Percentiles rank a stretch among this genome's conserved stretches.
Conservation (phyloP, 2,329 filamentous ascomycete genomes). For the Orbilia blumenaviensis region DNA sequence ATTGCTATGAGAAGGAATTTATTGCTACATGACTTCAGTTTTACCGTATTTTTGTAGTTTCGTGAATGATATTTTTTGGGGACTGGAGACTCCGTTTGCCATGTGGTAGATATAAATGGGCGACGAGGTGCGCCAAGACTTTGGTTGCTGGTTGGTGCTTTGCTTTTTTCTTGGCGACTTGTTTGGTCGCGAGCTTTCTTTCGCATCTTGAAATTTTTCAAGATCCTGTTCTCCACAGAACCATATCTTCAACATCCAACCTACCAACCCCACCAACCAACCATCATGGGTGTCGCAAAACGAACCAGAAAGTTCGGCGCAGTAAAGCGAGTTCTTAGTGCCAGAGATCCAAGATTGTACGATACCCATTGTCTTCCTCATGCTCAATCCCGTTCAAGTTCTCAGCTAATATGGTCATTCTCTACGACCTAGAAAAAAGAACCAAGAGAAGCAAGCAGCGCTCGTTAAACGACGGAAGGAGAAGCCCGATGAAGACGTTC, state of each 20-base stretch:
- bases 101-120: background rate
- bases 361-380: background rate
- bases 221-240: conserved; percentile 5
- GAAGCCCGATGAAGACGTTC: conserved; percentile 72
- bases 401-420: conserved; percentile 9
- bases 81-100: too few relatives aligned
- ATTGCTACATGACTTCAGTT: background rate
- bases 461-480: conserved; percentile 68
- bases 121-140: background rate
- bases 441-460: conserved; percentile 73
- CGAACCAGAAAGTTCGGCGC: conserved; percentile 89
- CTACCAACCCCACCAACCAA: background rate
- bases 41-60: background rate
- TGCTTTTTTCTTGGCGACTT: conserved; percentile 10
- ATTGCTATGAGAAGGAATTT: conserved; percentile 4
- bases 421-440: conserved; percentile 70
- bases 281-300: conserved; percentile 83
- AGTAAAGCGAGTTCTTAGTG: conserved; percentile 84
- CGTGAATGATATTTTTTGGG: too few relatives aligned
- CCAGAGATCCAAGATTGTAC: conserved; percentile 76
- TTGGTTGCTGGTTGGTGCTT: background rate
- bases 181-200: conserved; percentile 22
- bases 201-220: conserved; percentile 26
- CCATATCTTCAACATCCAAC: conserved; percentile 1
- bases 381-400: background rate